Percentiles rank a stretch among this genome's conserved stretches.
Conservation (phyloP, 371 early-diverging fungal genomes). For the Mortierella sp. region DNA sequence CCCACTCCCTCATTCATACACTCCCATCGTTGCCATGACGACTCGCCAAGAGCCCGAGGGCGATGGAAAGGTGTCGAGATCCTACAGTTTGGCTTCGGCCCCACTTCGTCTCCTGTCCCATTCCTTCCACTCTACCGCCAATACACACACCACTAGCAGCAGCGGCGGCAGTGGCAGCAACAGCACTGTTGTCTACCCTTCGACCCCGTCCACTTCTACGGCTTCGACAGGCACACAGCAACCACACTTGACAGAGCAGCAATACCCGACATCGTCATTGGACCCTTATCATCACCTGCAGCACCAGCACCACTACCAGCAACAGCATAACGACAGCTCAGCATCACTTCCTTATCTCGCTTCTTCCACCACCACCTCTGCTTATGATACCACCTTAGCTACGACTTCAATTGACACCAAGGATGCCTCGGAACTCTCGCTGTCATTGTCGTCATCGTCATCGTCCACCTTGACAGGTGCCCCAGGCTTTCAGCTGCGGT, state of each 20-base stretch:
- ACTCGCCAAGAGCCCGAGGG: conserved; percentile 47
- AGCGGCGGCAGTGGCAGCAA: conserved; percentile 8
- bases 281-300: not conserved
- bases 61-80: conserved; percentile 41
- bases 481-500: not conserved
- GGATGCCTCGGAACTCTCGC: not conserved
- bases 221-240: not conserved
- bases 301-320: not conserved
- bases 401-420: not conserved
- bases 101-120: conserved; percentile 54
- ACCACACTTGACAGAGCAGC: not conserved
- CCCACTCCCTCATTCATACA: conserved; percentile 1
- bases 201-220: not conserved
- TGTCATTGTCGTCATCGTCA: not conserved
- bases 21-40: conserved; percentile 26
- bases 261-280: conserved; percentile 8
- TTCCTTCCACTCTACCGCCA: conserved; percentile 58
- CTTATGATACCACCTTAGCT: not conserved
- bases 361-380: not conserved
- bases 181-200: not conserved
- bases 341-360: not conserved
- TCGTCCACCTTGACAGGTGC: not conserved
- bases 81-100: conserved; percentile 52
- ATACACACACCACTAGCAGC: conserved; percentile 22
- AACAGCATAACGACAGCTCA: not conserved